Evolutionary conservation across 176 grass and related monocot genomes (phyloP), one percentile per base, ranked within the genome.

Genomic region (Triticum dicoccoides): DNA sequence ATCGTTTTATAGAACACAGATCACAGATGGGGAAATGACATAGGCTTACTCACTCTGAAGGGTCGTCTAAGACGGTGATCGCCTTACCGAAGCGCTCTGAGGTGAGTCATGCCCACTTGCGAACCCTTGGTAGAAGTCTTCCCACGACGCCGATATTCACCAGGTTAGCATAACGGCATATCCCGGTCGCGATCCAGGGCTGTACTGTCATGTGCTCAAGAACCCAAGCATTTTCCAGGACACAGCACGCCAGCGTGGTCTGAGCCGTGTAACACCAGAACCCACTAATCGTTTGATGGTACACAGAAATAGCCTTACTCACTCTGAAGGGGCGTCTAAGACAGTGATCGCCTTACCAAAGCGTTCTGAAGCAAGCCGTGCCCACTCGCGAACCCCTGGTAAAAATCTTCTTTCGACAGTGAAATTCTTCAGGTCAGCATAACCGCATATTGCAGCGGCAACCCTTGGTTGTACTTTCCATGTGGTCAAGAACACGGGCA

Each of bases 381-480:
- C 80, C 45, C 65, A 69, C 54, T 54, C 5, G 34, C 29, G 44
- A 33, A 38, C 49, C 18, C 14, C 12, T 0, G 2, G 23, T 27
- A 23, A 14, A 13, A 13, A 25, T 63, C 9, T 65, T 13, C 11
- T 29, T 14, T 29, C 23, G 9, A 65, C 23, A 3, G 4, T 5
- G 5, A 32, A 8, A 38, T 35, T 64, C 23, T 13, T 4, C 15
- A 9, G 8, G 3, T 34, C 0, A 21, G 15, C 7, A 35, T 64
- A 9, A 64, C 10, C 3, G 10, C 23, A 64, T 27, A 64, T 11
- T 4, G 6, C 1, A 0, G 2, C 9, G 0, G 1, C 34, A 2
- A 44, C 6, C 37, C 14, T 15, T 8, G 73, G 73, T 8, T 76
- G 13, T 11, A 76, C 3, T n/a, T 13, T n/a, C 44, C 20, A 73